Evolutionary conservation across 2,329 filamentous ascomycete species (phyloP), one percentile per base, ranked within the genome.

Genomic region (Hypoxylon sp.): DNA sequence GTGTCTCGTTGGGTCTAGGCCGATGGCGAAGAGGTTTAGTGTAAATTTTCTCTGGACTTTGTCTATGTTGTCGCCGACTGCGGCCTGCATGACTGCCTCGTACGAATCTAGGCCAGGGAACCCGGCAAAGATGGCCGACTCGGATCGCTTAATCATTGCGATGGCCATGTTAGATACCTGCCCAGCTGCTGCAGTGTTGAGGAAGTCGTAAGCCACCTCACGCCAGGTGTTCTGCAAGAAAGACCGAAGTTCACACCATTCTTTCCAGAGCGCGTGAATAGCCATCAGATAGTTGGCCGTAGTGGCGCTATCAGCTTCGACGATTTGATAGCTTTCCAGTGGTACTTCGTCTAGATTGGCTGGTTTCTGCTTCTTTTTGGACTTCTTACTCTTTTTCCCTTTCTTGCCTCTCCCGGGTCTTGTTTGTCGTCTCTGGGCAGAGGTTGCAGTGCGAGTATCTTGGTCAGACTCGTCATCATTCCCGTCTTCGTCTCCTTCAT

Each of bases 161-260:
- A 85, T 73, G 13, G 82, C 82, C 6, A 83, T 58, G 50, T 81
- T 83, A 5, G 80, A 82, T 25, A 85, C 22, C 0, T 79, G 72
- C 1, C 80, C 84, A 1, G 83, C 85, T n/a, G 84, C 77, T 1
- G 82, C 84, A 48, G 77, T 77, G 66, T 86, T 86, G 13, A 85
- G 76, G 2, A 76, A 79, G 1, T 79, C 66, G 60, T 85, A 85
- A 1, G 82, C 80, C 4, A 85, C 82, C 8, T 85, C 76, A 1
- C 70, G 74, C 85, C 84, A 87, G 1, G 81, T 8, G 0, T 65
- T 68, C 61, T 85, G 83, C 1, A 82, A 53, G 46, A 79, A 79
- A n/a, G 55, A 25, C n/a, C 85, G 79, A 27, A 85, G 76, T 0
- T 78, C 72, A 0, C 72, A 66, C 79, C 80, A 83, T 61, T 85